Evolutionary conservation across 2,329 filamentous ascomycete species (phyloP), one percentile per base, ranked within the genome.

Genomic region (Arachnomyces sp.): DNA sequence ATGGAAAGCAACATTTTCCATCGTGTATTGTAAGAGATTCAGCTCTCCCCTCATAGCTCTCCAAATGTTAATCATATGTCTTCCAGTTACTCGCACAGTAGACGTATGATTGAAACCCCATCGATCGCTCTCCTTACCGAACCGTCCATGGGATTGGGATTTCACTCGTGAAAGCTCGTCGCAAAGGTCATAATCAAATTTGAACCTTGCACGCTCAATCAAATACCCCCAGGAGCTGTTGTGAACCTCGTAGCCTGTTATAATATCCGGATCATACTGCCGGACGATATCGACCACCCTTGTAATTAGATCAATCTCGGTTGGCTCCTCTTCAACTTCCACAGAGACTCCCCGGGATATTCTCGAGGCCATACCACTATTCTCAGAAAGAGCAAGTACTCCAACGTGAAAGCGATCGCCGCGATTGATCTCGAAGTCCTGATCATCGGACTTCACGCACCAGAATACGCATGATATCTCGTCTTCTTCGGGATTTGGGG

Each of bases 51-150:
- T 78, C 89, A 98, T 95, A 1, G 89, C 88, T 52, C 90, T 78
- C 88, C 92, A 96, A 34, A 96, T 84, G 52, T 96, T 96, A 67
- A 98, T 89, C 73, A 94, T 87, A 57, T 96, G 90, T 45, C 92
- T 77, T 4, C 92, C 92, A 0, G 89, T 95, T n/a, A 98, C 78
- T 42, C 81, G 80, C 50, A 96, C 88, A 2, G 86, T 90, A 2
- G 88, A 95, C 0, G 89, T 93, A 39, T 89, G 88, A 47, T 87
- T 92, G 67, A 94, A 95, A 0, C 89, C 90, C 90, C 90, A 96
- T 48, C 79, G 76, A 59, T 95, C 89, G 36, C 79, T 80, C 16
- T 94, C 86, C 60, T 86, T 94, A 14, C 86, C 86, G 54, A 89
- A 89, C 40, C 83, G 78, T 2, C 87, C 86, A 57, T 89, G 82